A percentile compares a stretch with the other conserved stretches of the same genome.
Conservation (phyloP, 768 basidiomycete species). For the Leccinum broughii region DNA sequence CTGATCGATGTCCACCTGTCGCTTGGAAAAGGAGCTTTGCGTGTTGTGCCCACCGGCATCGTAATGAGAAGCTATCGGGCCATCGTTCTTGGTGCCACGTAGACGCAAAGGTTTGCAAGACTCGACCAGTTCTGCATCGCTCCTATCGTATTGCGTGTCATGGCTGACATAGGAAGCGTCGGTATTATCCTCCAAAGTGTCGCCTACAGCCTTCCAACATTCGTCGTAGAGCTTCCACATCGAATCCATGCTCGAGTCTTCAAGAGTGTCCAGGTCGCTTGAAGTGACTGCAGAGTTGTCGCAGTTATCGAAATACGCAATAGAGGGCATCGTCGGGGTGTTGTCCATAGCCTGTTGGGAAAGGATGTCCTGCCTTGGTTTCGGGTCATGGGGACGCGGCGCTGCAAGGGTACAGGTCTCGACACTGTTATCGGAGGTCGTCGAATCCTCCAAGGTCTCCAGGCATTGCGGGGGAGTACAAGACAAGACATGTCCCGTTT, state of each 20-base stretch:
- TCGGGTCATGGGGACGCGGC: too few species aligned
- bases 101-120: neutral
- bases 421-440: neutral
- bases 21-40: neutral
- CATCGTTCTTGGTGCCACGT: neutral
- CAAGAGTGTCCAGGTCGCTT: neutral
- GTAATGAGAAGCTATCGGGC: too few species aligned
- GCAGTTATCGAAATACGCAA: neutral
- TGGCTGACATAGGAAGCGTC: neutral
- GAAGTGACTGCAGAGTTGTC: neutral
- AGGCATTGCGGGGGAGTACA: neutral
- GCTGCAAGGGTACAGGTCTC: neutral
- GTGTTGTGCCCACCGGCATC: neutral
- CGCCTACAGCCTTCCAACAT: neutral
- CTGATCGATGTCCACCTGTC: neutral
- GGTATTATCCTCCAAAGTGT: neutral
- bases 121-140: neutral
- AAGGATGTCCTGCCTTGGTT: too few species aligned
- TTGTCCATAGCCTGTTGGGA: neutral
- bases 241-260: neutral
- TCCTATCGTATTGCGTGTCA: neutral
- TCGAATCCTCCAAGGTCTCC: neutral
- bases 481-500: neutral
- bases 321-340: neutral
- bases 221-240: constrained; percentile 15